Conservation (phyloP, 495 filamentous ascomycete species). For the Penicillium robsamsonii region DNA sequence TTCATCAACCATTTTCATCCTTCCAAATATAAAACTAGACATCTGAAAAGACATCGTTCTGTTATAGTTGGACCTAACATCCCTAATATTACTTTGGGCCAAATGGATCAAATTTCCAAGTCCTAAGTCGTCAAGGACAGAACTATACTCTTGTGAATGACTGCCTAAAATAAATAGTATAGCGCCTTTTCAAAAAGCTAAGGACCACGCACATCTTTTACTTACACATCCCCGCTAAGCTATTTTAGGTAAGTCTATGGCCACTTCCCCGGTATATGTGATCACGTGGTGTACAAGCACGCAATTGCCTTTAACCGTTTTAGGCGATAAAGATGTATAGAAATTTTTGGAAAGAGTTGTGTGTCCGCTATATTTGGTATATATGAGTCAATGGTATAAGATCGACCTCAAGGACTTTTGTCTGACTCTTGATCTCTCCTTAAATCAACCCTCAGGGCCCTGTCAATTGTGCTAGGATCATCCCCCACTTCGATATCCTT, state of each 20-base stretch:
- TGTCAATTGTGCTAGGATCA: not conserved
- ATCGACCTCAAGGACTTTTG: too few species aligned
- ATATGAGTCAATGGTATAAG: slow-evolving; percentile 1
- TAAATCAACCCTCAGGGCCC: slow-evolving; percentile 1
- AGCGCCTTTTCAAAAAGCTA: not conserved
- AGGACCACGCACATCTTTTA: not conserved
- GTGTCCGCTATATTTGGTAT: not conserved
- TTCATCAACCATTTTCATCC: too few species aligned
- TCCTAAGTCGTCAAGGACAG: too few species aligned
- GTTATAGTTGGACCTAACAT: not conserved
- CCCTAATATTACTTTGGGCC: not conserved
- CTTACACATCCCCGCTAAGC: not conserved
- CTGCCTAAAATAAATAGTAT: too few species aligned
- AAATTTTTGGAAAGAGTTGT: slow-evolving; percentile 9
- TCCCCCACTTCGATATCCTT: slow-evolving; percentile 13
- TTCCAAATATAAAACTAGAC: too few species aligned
- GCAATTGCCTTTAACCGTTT: slow-evolving; percentile 4
- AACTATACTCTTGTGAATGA: too few species aligned
- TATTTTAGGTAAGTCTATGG: not conserved
- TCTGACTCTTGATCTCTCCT: not conserved
- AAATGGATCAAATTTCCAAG: not conserved
- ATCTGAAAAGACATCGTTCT: too few species aligned
- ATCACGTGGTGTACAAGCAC: slow-evolving; percentile 3
- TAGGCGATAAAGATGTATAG: slow-evolving; percentile 19
- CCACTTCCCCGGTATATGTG: not conserved